Percentiles rank a stretch among this genome's conserved stretches.
Conservation (phyloP, 768 basidiomycete species). For the Pleurotus salmoneostramineus region DNA sequence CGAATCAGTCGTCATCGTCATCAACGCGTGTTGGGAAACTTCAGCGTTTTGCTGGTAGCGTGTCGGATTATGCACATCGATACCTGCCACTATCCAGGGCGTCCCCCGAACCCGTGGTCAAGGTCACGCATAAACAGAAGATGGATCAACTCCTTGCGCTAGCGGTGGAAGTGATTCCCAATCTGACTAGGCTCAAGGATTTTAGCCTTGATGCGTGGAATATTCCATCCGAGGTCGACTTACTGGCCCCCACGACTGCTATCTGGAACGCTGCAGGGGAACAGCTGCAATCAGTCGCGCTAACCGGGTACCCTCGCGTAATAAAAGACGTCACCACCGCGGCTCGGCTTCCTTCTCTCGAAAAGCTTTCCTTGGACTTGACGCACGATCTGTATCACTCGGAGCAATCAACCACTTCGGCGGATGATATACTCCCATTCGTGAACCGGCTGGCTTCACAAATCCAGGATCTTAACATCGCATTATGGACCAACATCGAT, state of each 20-base stretch:
- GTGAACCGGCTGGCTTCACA: constrained; percentile 30
- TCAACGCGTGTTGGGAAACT: neutral
- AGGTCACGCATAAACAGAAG: neutral
- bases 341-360: constrained; percentile 26
- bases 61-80: neutral
- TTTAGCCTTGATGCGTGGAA: constrained; percentile 41
- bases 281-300: constrained; percentile 27
- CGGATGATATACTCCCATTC: constrained; percentile 33
- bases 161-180: constrained; percentile 25
- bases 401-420: constrained; percentile 18
- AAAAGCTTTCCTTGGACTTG: constrained; percentile 35
- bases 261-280: constrained; percentile 38
- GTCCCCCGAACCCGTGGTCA: constrained; percentile 4
- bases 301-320: constrained; percentile 33
- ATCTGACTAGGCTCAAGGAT: constrained; percentile 25
- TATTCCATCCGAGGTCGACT: constrained; percentile 21
- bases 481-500: constrained; percentile 37
- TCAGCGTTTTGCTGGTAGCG: neutral
- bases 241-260: constrained; percentile 26
- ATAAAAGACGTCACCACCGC: constrained; percentile 26
- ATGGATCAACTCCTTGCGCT: constrained; percentile 23
- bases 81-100: neutral
- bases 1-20: constrained; percentile 7
- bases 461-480: constrained; percentile 29
- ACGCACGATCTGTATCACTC: constrained; percentile 24